phyloP scores from a whole-genome alignment of 2,329 filamentous ascomycete genomes.

The Thermothelomyces thermophilus region DNA sequence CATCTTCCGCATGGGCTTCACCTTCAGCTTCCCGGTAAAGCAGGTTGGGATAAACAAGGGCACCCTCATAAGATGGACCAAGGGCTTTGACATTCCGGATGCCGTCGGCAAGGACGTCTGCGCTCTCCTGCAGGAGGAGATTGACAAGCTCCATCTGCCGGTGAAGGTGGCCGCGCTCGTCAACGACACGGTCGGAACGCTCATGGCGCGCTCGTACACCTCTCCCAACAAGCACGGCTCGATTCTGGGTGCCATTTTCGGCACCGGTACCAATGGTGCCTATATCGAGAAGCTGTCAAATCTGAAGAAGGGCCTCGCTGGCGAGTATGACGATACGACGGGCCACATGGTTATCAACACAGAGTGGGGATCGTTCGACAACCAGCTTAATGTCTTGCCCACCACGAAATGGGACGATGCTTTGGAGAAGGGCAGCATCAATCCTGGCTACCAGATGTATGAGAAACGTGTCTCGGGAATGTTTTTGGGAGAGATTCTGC shows the following conservation, averaged over 20 bases:
- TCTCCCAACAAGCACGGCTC: slow-evolving; percentile 81
- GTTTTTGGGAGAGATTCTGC: slow-evolving; percentile 93
- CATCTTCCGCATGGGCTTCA: slow-evolving; percentile 93
- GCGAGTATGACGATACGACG: slow-evolving; percentile 69
- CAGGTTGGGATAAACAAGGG: slow-evolving; percentile 95
- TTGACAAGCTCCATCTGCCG: slow-evolving; percentile 77
- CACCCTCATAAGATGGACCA: slow-evolving; percentile 92
- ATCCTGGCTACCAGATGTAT: slow-evolving; percentile 96
- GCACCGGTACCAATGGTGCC: slow-evolving; percentile 93
- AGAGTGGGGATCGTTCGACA: slow-evolving; percentile 98
- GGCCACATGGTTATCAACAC: slow-evolving; percentile 97
- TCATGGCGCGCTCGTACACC: slow-evolving; percentile 96
- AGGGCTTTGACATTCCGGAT: slow-evolving; percentile 96
- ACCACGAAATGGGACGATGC: slow-evolving; percentile 74
- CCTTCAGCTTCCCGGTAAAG: slow-evolving; percentile 94
- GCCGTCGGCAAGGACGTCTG: slow-evolving; percentile 93
- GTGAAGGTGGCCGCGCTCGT: slow-evolving; percentile 94
- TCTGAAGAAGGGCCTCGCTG: slow-evolving; percentile 68
- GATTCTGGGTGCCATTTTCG: slow-evolving; percentile 92
- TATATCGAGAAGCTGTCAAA: slow-evolving; percentile 89
- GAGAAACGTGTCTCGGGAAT: slow-evolving; percentile 98
- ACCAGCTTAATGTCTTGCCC: slow-evolving; percentile 80
- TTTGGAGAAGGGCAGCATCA: slow-evolving; percentile 74
- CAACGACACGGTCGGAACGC: slow-evolving; percentile 94
- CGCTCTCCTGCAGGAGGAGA: slow-evolving; percentile 77